Evolutionary conservation across 345 rosid species (phyloP), one percentile per base, ranked within the genome.

Genomic region (Rhodomyrtus tomentosa): DNA sequence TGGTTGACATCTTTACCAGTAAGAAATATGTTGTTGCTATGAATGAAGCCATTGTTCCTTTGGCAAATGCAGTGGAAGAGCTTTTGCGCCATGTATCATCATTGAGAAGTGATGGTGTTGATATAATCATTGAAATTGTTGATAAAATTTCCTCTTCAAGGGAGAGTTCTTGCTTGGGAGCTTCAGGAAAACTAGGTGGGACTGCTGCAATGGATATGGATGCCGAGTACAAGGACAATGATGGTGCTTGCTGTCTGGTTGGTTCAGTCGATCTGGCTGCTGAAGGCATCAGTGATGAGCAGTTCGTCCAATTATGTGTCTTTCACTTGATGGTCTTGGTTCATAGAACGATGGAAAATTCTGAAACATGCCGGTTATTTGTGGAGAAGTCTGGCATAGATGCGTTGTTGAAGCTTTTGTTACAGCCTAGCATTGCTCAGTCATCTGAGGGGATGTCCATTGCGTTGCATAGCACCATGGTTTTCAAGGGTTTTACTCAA

Each of bases 301-400:
- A 95, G 87, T 94, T 94, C 84, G 83, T 95, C 84, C 99, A 95
- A 82, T 91, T 95, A 59, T 91, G 96, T 91, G 93, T 96, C 86
- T 93, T 94, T 90, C 99, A 95, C 91, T 87, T 96, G 92, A 94
- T 96, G 94, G 94, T 96, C 82, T 88, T 96, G 90, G 95, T 96
- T 84, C 98, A 96, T 76, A 92, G 99, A 88, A 94, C 98, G 83
- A 95, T 93, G 93, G 99, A 96, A 87, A 95, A 96, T 90, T 82
- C 98, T 82, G 99, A 96, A 90, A 95, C 96, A 9, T 95, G 97
- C 87, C 92, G 98, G 72, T 87, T 95, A 84, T 95, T 96, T 89
- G 98, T 96, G 87, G 99, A 96, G 91, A 96, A 96, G 89, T 93
- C 95, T 20, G 99, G 99, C 82, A 94, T 96, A 84, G 99, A 96